Evolutionary conservation across 176 grass and related monocot genomes (phyloP).

Genomic region (Thalia dealbata): DNA sequence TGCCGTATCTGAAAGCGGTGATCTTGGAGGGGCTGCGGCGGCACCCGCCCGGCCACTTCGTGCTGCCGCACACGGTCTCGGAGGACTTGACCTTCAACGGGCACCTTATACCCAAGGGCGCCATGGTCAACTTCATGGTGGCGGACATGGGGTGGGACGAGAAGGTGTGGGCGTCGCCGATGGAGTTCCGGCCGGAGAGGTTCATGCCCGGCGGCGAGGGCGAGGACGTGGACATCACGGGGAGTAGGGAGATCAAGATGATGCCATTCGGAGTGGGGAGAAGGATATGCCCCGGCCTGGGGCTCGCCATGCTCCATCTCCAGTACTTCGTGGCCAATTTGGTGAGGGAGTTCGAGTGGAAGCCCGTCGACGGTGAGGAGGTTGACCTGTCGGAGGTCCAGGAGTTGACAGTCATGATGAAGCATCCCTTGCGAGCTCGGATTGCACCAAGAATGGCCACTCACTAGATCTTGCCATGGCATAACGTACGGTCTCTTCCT

Average conservation of each 20-base stretch:
- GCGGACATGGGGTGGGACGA: slow-evolving; percentile 88
- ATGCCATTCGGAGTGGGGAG: slow-evolving; percentile 86
- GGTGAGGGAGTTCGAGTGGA: slow-evolving; percentile 75
- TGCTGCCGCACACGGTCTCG: slow-evolving; percentile 73
- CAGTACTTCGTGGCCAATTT: slow-evolving; percentile 68
- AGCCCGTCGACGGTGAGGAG: slow-evolving; percentile 40
- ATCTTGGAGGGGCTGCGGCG: slow-evolving; percentile 92
- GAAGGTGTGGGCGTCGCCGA: slow-evolving; percentile 56
- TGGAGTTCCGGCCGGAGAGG: slow-evolving; percentile 58
- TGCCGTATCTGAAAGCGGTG: slow-evolving; percentile 32
- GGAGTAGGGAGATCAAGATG: slow-evolving; percentile 66
- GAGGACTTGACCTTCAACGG: slow-evolving; percentile 60
- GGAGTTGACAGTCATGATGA: slow-evolving; percentile 94
- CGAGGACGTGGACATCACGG: slow-evolving; percentile 79
- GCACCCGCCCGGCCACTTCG: slow-evolving; percentile 89
- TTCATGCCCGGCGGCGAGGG: slow-evolving; percentile 86
- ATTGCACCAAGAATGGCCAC: slow-evolving; percentile 37
- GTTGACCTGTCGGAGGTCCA: slow-evolving; percentile 64
- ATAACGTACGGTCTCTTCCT: too few relatives aligned
- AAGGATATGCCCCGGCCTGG: slow-evolving; percentile 75
- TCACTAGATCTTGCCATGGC: too few relatives aligned
- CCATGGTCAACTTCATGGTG: slow-evolving; percentile 86
- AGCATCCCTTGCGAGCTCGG: slow-evolving; percentile 60
- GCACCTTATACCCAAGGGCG: slow-evolving; percentile 64
- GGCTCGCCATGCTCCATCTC: slow-evolving; percentile 75